Conservation (phyloP, 2,329 filamentous ascomycete genomes). For the Ophiostoma populinum region DNA sequence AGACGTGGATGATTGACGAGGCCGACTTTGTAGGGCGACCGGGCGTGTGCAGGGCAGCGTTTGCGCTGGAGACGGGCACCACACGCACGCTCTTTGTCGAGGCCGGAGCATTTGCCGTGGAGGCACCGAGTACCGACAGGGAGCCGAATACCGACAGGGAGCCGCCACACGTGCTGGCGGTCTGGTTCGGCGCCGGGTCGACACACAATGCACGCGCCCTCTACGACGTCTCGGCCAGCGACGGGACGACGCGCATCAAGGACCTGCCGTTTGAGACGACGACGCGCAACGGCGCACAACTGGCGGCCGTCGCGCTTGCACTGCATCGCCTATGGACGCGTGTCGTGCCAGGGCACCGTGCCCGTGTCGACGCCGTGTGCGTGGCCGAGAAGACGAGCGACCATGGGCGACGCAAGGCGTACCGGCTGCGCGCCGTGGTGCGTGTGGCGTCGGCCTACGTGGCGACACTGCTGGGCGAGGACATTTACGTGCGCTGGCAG, state of each 20-base stretch:
- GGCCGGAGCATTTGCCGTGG: too few species aligned
- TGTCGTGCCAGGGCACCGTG: constrained; percentile 5
- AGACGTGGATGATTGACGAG: constrained; percentile 1
- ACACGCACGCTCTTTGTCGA: constrained; percentile 8
- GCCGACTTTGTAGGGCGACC: too few species aligned
- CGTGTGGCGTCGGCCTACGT: constrained; percentile 3
- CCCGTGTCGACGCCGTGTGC: constrained; percentile 4
- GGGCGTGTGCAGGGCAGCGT: too few species aligned
- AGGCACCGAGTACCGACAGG: too few species aligned
- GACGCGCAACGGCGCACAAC: constrained; percentile 2
- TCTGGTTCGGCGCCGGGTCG: constrained; percentile 4
- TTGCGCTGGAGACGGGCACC: constrained; percentile 6
- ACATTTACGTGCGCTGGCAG: not conserved
- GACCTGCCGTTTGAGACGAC: constrained; percentile 3
- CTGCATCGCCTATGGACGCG: constrained; percentile 2
- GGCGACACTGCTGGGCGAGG: constrained; percentile 3
- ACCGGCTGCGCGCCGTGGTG: constrained; percentile 6
- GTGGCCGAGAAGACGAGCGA: constrained; percentile 5
- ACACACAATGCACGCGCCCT: not conserved
- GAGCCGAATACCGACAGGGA: too few species aligned
- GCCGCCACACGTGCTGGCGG: not conserved
- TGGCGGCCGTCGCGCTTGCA: constrained; percentile 3
- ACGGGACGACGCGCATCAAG: not conserved
- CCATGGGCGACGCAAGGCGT: constrained; percentile 7
- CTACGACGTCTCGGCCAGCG: not conserved